Percentiles rank a stretch among this genome's conserved stretches.
These are phyloP conservation scores for Calonectria crousiana DNA, from an alignment of 2,329 filamentous ascomycete species.

Conservation along the genomic window DNA sequence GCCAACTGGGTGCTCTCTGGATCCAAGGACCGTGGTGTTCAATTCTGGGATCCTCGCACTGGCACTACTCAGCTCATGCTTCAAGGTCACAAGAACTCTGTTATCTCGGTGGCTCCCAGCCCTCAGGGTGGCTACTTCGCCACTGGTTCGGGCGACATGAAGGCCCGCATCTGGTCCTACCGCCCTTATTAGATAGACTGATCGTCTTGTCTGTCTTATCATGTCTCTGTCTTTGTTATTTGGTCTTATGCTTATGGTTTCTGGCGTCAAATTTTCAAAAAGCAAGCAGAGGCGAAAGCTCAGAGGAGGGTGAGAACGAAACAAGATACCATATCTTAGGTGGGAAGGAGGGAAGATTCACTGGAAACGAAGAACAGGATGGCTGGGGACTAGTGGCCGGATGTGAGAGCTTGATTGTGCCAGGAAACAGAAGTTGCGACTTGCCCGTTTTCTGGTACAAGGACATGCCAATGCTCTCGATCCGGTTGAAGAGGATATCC, in stretches of 20 bases:
- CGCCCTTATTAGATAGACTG: slow-evolving; percentile 55
- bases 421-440: slow-evolving; percentile 31
- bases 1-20: slow-evolving; percentile 96
- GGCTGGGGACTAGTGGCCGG: slow-evolving; percentile 15
- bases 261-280: slow-evolving; percentile 29
- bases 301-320: slow-evolving; percentile 1
- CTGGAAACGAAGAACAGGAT: neutral
- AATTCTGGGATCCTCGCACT: slow-evolving; percentile 97
- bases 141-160: slow-evolving; percentile 97
- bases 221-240: slow-evolving; percentile 23
- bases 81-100: slow-evolving; percentile 98
- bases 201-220: neutral
- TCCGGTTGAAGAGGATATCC: slow-evolving; percentile 26
- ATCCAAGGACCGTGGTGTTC: slow-evolving; percentile 96
- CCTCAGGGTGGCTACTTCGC: slow-evolving; percentile 91
- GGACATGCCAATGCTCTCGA: slow-evolving; percentile 33
- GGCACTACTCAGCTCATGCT: slow-evolving; percentile 97
- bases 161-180: slow-evolving; percentile 96
- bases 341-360: neutral
- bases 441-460: slow-evolving; percentile 40
- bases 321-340: neutral
- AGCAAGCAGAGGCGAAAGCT: slow-evolving; percentile 23
- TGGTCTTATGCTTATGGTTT: slow-evolving; percentile 22
- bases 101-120: slow-evolving; percentile 96
- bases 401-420: slow-evolving; percentile 25